phyloP scores from a whole-genome alignment of 208 protist genomes.

The Leptomonas seymouri region DNA sequence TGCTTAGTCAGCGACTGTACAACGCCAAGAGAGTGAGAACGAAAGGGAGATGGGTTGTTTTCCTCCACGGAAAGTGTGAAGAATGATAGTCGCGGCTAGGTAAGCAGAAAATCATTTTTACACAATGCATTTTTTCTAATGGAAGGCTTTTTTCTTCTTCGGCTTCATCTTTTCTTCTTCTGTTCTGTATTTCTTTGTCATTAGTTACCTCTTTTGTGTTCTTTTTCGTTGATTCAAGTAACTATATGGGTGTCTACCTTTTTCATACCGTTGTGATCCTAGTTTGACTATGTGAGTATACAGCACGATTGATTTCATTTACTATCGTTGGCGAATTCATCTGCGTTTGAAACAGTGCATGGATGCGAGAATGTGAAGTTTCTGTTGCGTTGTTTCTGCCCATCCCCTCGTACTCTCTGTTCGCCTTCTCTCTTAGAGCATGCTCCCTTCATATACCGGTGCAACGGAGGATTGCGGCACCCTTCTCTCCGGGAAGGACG shows the following conservation, averaged over 20 bases:
- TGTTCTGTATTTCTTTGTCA: not conserved
- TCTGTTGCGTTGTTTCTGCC: not conserved
- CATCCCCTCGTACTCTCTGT: not conserved
- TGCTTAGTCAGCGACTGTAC: not conserved
- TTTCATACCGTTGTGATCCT: constrained; percentile 15
- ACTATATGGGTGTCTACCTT: constrained; percentile 16
- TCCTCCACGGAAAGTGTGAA: constrained; percentile 11
- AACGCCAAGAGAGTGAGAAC: not conserved
- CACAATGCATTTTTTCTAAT: constrained; percentile 6
- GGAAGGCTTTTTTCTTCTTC: not conserved
- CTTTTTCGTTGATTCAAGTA: constrained; percentile 3
- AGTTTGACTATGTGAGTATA: constrained; percentile 8
- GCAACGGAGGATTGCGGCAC: too few species aligned
- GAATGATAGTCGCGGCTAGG: not conserved
- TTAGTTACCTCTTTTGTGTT: not conserved
- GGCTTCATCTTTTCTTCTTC: not conserved
- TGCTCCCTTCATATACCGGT: too few species aligned
- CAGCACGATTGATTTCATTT: not conserved
- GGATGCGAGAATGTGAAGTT: not conserved
- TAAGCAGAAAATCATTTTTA: constrained; percentile 5
- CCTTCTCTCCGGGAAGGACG: too few species aligned
- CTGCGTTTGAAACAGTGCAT: not conserved
- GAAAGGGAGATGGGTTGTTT: not conserved
- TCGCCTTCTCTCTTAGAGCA: not conserved
- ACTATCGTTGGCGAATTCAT: not conserved